Evolutionary conservation across 2,329 filamentous ascomycete genomes (phyloP).

Genomic region (Colletotrichum tofieldiae): DNA sequence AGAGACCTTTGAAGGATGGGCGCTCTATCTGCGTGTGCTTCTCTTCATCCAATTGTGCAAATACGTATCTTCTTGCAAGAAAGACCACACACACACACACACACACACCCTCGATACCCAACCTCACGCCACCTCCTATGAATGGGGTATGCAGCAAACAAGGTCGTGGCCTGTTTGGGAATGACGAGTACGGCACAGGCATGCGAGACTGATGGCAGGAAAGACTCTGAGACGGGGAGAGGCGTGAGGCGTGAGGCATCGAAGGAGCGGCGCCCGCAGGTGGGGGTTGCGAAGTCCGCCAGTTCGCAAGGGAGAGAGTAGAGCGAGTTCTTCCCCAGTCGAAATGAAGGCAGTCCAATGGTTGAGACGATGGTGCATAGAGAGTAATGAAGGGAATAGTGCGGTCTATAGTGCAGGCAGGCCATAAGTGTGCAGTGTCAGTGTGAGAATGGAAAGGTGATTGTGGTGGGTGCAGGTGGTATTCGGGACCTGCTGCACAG

Average conservation of each 20-base stretch:
- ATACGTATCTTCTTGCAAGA: constrained; percentile 1
- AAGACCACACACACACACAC: constrained; percentile 1
- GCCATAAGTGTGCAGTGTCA: neutral
- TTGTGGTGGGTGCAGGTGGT: constrained; percentile 24
- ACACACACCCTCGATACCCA: constrained; percentile 2
- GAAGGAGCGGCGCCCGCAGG: constrained; percentile 32
- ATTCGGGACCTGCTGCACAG: constrained; percentile 43
- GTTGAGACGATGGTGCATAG: constrained; percentile 36
- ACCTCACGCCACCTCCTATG: constrained; percentile 30
- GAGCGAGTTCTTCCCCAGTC: neutral
- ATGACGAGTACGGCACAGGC: constrained; percentile 31
- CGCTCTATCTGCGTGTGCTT: neutral
- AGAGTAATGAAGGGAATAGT: constrained; percentile 24
- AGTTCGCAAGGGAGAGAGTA: constrained; percentile 19
- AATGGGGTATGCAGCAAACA: constrained; percentile 38
- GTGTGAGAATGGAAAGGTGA: constrained; percentile 2
- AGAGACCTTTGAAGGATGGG: constrained; percentile 12
- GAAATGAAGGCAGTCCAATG: constrained; percentile 16
- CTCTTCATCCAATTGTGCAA: constrained; percentile 25
- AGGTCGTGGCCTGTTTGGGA: constrained; percentile 41
- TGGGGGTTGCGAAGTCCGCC: constrained; percentile 22
- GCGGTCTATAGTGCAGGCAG: constrained; percentile 8
- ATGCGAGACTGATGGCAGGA: constrained; percentile 28
- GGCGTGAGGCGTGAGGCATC: constrained; percentile 12
- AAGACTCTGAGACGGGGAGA: constrained; percentile 17